Base-by-base conservation (phyloP, 2,329 filamentous ascomycete genomes). In the Penicillium griseofulvum region DNA sequence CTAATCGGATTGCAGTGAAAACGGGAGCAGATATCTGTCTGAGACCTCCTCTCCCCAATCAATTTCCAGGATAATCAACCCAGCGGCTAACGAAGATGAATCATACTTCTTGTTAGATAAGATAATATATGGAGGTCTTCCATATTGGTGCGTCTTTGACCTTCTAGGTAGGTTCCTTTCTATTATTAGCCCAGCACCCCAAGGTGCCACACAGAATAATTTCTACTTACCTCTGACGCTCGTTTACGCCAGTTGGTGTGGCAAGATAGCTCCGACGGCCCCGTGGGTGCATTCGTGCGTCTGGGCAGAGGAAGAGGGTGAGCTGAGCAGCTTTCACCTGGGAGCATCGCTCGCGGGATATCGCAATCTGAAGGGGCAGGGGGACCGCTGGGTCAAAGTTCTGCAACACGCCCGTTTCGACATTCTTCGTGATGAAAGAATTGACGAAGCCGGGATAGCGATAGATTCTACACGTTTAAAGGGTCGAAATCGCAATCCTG, bases 151-250 rank as follows among this genome's bases (percentile, higher is more conserved):
- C 16, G 1, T 10, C 16, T 43, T 17, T 43, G 41, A 43, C 9
- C 41, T 43, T 43, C 10, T 43, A 28, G 41, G 41, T 43, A 43
- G 41, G 41, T 28, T 43, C 16, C n/a, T 43, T 17, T 43, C 41
- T 5, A 5, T 43, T 43, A 28, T n/a, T 28, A 11, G 41, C 11
- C 41, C 41, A 43, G 24, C 41, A 28, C 41, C 41, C 24, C 24
- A 12, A 17, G 24, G 22, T 17, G 24, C 41, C 16, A 43, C 41
- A 12, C 24, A 8, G 5, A 6, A 43, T 6, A 43, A 43, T 26
- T 43, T 43, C 41, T 43, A 43, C n/a, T 28, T 43, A 43, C 41
- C 41, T 14, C 41, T 43, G 2, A 17, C 41, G 2, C 1, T 43
- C 11, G 3, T 28, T 16, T 43, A 43, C 24, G 10, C n/a, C 41